Evolutionary conservation across 768 basidiomycete genomes (phyloP).

Genomic region (Mrakia hoshinonis): DNA sequence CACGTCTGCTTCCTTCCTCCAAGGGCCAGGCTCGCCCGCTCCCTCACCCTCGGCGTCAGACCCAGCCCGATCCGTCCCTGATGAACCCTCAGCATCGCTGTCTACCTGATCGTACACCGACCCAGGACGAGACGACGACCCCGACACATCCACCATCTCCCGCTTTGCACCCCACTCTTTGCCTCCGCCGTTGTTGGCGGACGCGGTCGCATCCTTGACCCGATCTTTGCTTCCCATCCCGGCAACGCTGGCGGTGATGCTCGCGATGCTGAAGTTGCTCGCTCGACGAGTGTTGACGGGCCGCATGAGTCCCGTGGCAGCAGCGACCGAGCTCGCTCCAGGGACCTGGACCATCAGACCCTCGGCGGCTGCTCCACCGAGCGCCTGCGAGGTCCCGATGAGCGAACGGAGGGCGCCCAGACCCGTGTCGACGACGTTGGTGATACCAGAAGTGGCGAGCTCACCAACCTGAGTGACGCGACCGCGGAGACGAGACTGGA

Average conservation of each 20-base stretch:
- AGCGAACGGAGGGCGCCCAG: constrained; percentile 78
- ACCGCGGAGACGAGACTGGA: constrained; percentile 45
- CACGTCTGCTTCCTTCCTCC: constrained; percentile 52
- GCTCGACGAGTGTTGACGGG: constrained; percentile 51
- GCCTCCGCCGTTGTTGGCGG: constrained; percentile 32
- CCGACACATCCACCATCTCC: constrained; percentile 51
- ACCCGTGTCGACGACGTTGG: constrained; percentile 79
- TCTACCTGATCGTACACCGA: constrained; percentile 43
- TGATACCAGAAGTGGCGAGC: constrained; percentile 59
- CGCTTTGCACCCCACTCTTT: constrained; percentile 46
- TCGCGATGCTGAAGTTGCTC: constrained; percentile 73
- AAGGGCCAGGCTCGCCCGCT: constrained; percentile 42
- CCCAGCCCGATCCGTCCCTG: constrained; percentile 42
- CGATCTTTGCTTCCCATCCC: constrained; percentile 45
- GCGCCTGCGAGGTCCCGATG: constrained; percentile 44
- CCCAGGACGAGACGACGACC: constrained; percentile 45
- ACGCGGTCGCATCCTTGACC: constrained; percentile 33
- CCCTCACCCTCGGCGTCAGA: constrained; percentile 43
- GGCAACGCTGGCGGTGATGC: constrained; percentile 59
- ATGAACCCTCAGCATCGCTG: constrained; percentile 33
- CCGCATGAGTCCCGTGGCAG: constrained; percentile 9
- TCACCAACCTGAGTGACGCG: constrained; percentile 68
- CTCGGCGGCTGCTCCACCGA: constrained; percentile 47
- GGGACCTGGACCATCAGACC: constrained; percentile 36
- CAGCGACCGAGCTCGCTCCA: constrained; percentile 19